These are phyloP conservation scores for Penicillium sp. DNA, from an alignment of 2,329 filamentous ascomycete species.

Conservation along the genomic window DNA sequence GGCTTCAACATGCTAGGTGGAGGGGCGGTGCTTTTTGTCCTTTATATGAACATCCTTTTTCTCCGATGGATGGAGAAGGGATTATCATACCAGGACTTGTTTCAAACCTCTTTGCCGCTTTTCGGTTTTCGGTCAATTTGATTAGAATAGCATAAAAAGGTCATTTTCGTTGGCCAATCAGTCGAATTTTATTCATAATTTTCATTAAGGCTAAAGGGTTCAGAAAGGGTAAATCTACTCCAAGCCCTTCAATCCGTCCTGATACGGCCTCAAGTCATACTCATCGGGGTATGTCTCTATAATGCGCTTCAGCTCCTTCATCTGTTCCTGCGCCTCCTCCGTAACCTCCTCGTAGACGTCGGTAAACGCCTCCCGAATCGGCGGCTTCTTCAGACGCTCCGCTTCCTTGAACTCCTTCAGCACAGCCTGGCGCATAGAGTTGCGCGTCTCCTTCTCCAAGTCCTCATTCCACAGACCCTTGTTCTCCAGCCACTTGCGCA, in stretches of 20 bases:
- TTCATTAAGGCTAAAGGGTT: neutral
- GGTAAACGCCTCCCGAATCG: conserved; percentile 63
- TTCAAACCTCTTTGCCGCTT: too few species aligned
- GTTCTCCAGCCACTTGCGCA: conserved; percentile 88
- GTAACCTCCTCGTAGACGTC: conserved; percentile 89
- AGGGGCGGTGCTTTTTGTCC: too few species aligned
- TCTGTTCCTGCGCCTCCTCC: conserved; percentile 73
- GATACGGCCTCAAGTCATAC: conserved; percentile 77
- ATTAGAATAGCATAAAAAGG: too few species aligned
- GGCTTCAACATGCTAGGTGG: too few species aligned
- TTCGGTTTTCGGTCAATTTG: too few species aligned
- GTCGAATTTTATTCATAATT: neutral
- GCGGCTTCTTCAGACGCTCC: conserved; percentile 55
- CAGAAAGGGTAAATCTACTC: conserved; percentile 23
- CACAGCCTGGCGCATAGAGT: conserved; percentile 68
- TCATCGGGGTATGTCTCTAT: conserved; percentile 85
- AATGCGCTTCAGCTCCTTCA: conserved; percentile 70
- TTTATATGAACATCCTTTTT: too few species aligned
- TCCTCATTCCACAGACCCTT: conserved; percentile 80
- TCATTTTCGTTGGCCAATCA: neutral
- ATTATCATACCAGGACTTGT: too few species aligned
- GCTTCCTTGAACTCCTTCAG: conserved; percentile 78
- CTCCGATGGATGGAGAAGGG: too few species aligned
- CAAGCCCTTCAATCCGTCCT: conserved; percentile 69
- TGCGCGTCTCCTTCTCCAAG: conserved; percentile 71